Base-by-base conservation (phyloP, 2,329 filamentous ascomycete genomes). In the Bisporella sp. region DNA sequence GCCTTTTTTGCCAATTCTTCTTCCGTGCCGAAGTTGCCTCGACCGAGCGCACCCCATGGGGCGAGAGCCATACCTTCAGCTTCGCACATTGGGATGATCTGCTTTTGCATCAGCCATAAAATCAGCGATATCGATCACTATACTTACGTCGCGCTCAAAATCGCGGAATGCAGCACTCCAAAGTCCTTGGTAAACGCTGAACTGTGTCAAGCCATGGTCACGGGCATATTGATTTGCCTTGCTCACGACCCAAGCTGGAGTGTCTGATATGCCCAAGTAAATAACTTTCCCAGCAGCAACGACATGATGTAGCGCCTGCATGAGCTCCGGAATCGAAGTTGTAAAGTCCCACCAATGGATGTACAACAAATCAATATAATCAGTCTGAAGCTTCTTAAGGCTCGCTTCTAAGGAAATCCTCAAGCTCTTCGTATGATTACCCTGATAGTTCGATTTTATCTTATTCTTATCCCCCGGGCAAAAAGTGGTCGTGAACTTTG, bases 181-280 rank as follows among this genome's bases (percentile, higher is more conserved):
- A 11, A 67, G 69, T 5, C 83, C 84, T 66, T 84, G 79, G 65
- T 85, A 87, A 39, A 86, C 76, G 39, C 71, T 74, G 68, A 89
- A 89, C 30, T 76, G 81, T 1, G 78, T 77, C 31, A 88, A 72
- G 11, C 82, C 84, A 56, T 87, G 77, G 53, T 78, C 74, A 33
- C 81, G 76, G 6, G 87, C 57, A 30, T 88, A 83, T 60, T 81
- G 73, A 50, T 84, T 84, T 8, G 79, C 79, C 60, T 80, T 80
- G 62, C 71, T 74, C 6, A 84, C 81, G 12, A 84, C 66, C 84
- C 83, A 87, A 12, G 84, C 84, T 0, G 84, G 84, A 0, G 78
- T 79, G 58, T 87, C 81, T 46, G 73, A 79, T 64, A 85, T 72
- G 4, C 84, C 84, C 0, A 87, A 70, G 57, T 86, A 85, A 28